phyloP scores from a whole-genome alignment of 345 rosid genomes.

The Euphorbia lathyris region DNA sequence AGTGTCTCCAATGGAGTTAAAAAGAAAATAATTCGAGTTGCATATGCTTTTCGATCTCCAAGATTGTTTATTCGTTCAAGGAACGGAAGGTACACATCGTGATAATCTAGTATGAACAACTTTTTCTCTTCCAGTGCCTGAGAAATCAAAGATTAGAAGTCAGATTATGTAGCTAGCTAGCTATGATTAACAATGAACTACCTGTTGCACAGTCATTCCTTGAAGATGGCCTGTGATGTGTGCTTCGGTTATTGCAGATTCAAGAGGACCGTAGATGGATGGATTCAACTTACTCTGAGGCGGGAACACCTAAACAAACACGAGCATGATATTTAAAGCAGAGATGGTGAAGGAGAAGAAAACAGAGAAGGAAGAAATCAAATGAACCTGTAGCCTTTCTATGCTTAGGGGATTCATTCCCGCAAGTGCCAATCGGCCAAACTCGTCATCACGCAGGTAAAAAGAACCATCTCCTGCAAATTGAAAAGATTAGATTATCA shows the following conservation, averaged over 20 bases:
- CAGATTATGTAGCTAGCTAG: no score
- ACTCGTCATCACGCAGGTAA: constrained; percentile 93
- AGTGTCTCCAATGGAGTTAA: constrained; percentile 63
- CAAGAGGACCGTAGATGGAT: constrained; percentile 56
- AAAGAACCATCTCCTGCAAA: no score
- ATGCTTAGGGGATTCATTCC: constrained; percentile 84
- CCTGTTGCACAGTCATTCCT: constrained; percentile 82
- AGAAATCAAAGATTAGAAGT: constrained; percentile 1
- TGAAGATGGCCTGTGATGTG: constrained; percentile 63
- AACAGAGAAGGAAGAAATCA: no score
- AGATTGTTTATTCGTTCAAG: constrained; percentile 66
- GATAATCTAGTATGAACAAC: constrained; percentile 69
- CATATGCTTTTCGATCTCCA: constrained; percentile 82
- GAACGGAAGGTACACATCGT: constrained; percentile 77
- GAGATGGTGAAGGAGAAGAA: no score
- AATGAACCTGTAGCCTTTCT: constrained; percentile 41
- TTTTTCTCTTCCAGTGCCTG: constrained; percentile 78
- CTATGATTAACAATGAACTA: neutral
- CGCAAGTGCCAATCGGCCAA: constrained; percentile 75
- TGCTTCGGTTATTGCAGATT: constrained; percentile 76
- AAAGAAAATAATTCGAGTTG: constrained; percentile 73
- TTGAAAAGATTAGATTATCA: no score
- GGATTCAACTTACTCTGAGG: constrained; percentile 84
- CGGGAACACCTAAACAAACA: constrained; percentile 45
- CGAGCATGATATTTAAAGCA: no score